Percentiles rank a stretch among this genome's conserved stretches.
Conservation (phyloP, 176 grass and related monocot species). For the Saccharum officinarum region DNA sequence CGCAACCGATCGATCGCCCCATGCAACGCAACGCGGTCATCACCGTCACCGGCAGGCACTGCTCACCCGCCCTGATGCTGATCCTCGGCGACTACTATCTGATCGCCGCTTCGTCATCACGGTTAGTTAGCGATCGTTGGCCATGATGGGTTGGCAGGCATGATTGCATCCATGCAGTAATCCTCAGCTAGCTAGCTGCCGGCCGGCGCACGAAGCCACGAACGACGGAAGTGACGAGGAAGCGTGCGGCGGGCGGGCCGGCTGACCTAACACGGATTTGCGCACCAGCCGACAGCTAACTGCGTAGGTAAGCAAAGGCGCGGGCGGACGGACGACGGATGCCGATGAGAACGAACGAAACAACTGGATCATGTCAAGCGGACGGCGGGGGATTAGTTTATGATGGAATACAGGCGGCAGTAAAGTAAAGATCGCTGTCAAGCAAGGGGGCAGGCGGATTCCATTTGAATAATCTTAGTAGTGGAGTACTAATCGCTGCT, state of each 20-base stretch:
- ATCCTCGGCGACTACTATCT: no score
- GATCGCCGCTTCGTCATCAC: background rate
- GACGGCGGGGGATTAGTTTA: background rate
- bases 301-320: conserved; percentile 22
- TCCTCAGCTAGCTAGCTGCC: background rate
- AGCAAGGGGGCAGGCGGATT: background rate
- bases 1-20: no score
- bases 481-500: conserved; percentile 33
- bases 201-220: background rate
- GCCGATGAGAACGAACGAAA: background rate
- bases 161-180: conserved; percentile 20
- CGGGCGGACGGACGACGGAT: background rate
- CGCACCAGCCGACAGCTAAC: conserved; percentile 41
- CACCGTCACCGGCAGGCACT: background rate
- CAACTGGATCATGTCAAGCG: conserved; percentile 18
- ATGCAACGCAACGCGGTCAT: no score
- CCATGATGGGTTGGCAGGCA: background rate
- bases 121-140: background rate
- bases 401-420: background rate
- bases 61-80: background rate
- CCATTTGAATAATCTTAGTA: conserved; percentile 25
- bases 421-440: background rate
- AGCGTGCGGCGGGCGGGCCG: background rate
- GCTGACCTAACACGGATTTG: conserved; percentile 46
- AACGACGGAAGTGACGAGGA: background rate